These are phyloP conservation scores for Candida awuae DNA, from an alignment of 805 yeast species.

Conservation along the genomic window DNA sequence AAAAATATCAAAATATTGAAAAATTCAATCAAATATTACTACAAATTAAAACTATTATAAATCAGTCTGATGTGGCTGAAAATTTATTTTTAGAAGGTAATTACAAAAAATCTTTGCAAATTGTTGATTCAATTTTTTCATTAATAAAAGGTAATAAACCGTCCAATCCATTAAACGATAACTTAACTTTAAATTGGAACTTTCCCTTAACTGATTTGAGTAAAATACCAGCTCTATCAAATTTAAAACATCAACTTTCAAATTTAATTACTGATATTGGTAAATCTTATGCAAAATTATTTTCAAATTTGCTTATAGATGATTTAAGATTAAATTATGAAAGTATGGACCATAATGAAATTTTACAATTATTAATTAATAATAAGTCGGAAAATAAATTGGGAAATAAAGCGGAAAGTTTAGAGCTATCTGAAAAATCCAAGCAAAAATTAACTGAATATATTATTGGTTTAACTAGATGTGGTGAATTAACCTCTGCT, in stretches of 20 bases:
- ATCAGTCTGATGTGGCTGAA: slow-evolving; percentile 44
- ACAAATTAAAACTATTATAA: slow-evolving; percentile 42
- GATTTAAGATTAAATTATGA: slow-evolving; percentile 58
- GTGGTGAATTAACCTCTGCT: slow-evolving; percentile 55
- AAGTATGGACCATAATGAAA: slow-evolving; percentile 1
- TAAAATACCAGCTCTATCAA: slow-evolving; percentile 41
- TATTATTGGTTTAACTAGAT: slow-evolving; percentile 49
- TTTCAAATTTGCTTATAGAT: slow-evolving; percentile 45
- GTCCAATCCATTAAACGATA: slow-evolving; percentile 21
- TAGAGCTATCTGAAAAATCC: slow-evolving; percentile 61
- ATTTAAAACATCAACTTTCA: slow-evolving; percentile 45
- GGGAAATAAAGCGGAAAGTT: too few species aligned
- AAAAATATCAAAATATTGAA: slow-evolving; percentile 51
- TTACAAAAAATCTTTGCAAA: slow-evolving; percentile 47
- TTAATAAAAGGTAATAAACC: slow-evolving; percentile 48
- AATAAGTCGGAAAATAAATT: too few species aligned
- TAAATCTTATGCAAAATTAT: slow-evolving; percentile 51
- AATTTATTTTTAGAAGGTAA: slow-evolving; percentile 36
- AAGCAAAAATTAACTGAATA: slow-evolving; percentile 43
- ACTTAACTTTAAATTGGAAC: slow-evolving; percentile 36
- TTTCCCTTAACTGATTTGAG: slow-evolving; percentile 36
- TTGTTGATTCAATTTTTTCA: slow-evolving; percentile 48
- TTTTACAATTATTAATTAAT: slow-evolving; percentile 3
- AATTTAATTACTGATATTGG: slow-evolving; percentile 60
- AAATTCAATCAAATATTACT: slow-evolving; percentile 53